These are phyloP conservation scores for Rhododendron ferrugineum DNA, from an alignment of 148 eudicot species.

Conservation along the genomic window DNA sequence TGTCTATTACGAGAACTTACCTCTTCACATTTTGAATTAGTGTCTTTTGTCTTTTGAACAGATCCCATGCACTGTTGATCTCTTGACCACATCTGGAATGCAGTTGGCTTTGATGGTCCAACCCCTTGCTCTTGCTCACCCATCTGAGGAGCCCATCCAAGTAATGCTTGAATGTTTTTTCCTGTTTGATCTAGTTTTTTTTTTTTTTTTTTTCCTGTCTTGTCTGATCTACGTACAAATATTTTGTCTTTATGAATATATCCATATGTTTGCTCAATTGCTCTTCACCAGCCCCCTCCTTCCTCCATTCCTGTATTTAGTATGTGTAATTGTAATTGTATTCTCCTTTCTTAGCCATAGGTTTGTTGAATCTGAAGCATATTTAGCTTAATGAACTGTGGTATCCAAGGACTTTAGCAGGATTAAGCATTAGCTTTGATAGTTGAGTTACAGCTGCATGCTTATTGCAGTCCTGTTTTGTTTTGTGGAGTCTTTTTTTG, in stretches of 20 bases:
- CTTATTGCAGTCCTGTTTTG: no score
- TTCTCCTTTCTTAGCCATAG: background rate
- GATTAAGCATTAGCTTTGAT: background rate
- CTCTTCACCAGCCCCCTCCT: background rate
- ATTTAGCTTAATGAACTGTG: background rate
- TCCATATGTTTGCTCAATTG: background rate
- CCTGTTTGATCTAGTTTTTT: background rate
- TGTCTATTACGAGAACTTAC: background rate
- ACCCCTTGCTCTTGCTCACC: conserved; percentile 93
- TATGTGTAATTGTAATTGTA: background rate
- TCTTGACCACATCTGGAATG: conserved; percentile 90
- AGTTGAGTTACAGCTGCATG: no score
- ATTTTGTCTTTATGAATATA: background rate
- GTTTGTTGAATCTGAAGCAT: background rate
- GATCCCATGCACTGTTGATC: conserved; percentile 86
- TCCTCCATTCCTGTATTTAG: background rate
- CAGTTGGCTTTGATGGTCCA: conserved; percentile 92
- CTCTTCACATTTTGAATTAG: conserved; percentile 7
- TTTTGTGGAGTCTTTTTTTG: background rate
- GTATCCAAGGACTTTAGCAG: background rate
- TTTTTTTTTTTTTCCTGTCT: background rate
- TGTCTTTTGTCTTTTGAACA: conserved; percentile 24
- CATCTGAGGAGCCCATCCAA: conserved; percentile 89
- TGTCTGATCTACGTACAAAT: background rate
- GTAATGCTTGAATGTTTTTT: conserved; percentile 30